Evolutionary conservation across 1,139 yeast species (phyloP), one percentile per base, ranked within the genome.

Genomic region (Saccharomyces hybrid): DNA sequence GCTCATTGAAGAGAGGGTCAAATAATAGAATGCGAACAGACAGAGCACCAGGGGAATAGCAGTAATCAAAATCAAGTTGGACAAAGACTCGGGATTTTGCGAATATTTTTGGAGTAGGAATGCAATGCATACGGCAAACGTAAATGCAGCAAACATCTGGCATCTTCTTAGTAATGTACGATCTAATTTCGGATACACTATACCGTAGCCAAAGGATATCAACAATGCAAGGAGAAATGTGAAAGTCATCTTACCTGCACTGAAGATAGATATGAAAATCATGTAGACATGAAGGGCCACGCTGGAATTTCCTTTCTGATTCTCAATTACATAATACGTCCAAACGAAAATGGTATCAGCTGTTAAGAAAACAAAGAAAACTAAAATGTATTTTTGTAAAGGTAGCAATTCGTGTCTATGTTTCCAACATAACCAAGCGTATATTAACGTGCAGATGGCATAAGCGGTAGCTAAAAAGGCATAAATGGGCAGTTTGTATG

Each of bases 171-270:
- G 88, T 46, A 80, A 68, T 57, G 79, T 80, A 68, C 80, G 80
- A 51, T 89, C 88, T 58, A 93, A 78, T 60, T 89, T 84, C 53
- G 95, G 87, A 57, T 79, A 78, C 44, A 91, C 97, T 52, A 91
- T 91, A 54, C 97, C 97, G 70, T 90, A 93, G 28, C 98, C 98
- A 61, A 90, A 75, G 16, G 95, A 79, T 55, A 91, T 93, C 63
- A 89, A 84, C 59, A 90, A 76, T 54, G 91, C 75, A 63, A 91
- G 74, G 73, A 89, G 91, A 73, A 90, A 86, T 13, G 96, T 86
- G 68, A 88, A 88, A 1, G 97, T 84, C 57, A 88, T 80, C 64
- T 95, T 86, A 60, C 82, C 80, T 1, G 96, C 81, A 69, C 88
- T 88, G 69, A 90, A 74, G 25, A 88, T 67, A 2, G 97, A 84